These are phyloP conservation scores for Aristolochia californica DNA, from an alignment of 164 flowering plant species.

Conservation along the genomic window DNA sequence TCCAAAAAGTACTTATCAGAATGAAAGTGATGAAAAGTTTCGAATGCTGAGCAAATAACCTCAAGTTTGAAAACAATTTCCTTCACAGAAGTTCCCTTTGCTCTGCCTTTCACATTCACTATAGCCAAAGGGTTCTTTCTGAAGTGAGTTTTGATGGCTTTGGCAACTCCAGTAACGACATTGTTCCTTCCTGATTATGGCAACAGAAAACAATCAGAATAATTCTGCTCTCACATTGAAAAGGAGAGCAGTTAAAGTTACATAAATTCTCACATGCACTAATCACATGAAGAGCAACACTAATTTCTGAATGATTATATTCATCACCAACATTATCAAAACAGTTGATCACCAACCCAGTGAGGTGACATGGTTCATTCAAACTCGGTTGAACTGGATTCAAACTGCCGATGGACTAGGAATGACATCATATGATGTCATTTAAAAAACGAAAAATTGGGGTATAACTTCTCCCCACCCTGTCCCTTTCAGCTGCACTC, in stretches of 20 bases:
- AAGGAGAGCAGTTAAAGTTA: not conserved
- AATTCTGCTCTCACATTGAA: not conserved
- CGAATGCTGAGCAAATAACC: conserved; percentile 23
- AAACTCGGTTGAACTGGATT: too few species aligned
- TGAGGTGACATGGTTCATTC: too few species aligned
- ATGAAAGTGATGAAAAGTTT: not conserved
- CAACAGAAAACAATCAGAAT: not conserved
- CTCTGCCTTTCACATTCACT: conserved; percentile 90
- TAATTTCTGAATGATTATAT: too few species aligned
- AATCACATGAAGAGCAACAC: not conserved
- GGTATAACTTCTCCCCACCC: too few species aligned
- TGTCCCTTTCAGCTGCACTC: too few species aligned
- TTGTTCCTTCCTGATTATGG: conserved; percentile 60
- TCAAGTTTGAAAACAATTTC: conserved; percentile 68
- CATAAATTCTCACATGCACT: not conserved
- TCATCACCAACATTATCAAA: too few species aligned
- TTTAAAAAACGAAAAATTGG: too few species aligned
- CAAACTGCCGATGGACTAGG: too few species aligned
- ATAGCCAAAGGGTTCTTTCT: conserved; percentile 75
- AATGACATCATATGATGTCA: too few species aligned
- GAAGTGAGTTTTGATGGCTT: conserved; percentile 67
- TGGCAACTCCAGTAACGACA: conserved; percentile 68
- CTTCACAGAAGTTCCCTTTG: conserved; percentile 82
- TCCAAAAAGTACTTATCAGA: not conserved
- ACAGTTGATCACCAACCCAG: too few species aligned